Base-by-base conservation (phyloP, 768 basidiomycete species). In the Coprinellus aureogranulatus region DNA sequence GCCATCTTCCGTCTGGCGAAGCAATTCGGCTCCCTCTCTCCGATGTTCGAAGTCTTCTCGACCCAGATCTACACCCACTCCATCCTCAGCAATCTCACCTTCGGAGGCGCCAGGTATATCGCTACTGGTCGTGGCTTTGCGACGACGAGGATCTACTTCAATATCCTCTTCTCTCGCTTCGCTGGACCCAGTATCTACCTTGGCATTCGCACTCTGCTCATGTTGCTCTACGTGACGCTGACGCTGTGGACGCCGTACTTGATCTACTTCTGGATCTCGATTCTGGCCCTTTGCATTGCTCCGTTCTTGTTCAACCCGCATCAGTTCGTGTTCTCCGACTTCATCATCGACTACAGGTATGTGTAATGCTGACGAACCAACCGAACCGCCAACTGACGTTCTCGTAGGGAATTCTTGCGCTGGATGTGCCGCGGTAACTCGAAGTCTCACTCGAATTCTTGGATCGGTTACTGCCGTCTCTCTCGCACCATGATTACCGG, bases 221-320 rank as follows among this genome's bases (percentile, higher is more conserved):
- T 95, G 81, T 78, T 98, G 60, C 87, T 98, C 59, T 99, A 96
- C 67, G 90, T 96, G 69, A 96, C 97, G 25, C 72, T 98, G 71
- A 80, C 93, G 26, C 74, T 98, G 53, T 98, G 92, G 91, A 91
- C 92, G 28, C 87, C 90, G 2, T 96, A 90, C 71, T 72, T 98
- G 65, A 88, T 94, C 70, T 99, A 98, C 79, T 99, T 99, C 82
- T 98, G 96, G 96, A 72, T 98, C 54, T 94, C 96, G 42, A 92
- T 95, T 61, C 77, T 94, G 30, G 85, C 94, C 16, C 82, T 99
- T 9, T 98, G 94, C 67, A 75, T 98, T 62, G 89, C 96, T 28
- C 97, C 97, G 8, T 99, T 99, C 89, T 71, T 98, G 67, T 99
- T 98, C 84, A 99, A 98, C 70, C 97, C 97, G n/a, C 97, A 99